Evolutionary conservation across 164 flowering plant species (phyloP).

Genomic region (Nymphaea colorata): DNA sequence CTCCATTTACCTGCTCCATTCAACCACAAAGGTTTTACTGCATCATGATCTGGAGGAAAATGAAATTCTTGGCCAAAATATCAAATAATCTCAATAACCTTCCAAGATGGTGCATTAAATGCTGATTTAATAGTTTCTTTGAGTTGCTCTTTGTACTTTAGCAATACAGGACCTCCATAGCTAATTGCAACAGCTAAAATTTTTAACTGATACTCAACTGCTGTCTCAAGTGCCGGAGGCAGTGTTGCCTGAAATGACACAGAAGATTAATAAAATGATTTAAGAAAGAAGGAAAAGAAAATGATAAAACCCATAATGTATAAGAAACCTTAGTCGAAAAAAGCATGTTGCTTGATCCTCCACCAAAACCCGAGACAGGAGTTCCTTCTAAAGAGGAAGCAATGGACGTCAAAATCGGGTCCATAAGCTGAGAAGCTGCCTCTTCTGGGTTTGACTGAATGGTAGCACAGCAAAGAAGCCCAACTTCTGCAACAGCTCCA

Average conservation of each 20-base stretch:
- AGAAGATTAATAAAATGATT: background rate
- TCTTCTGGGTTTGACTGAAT: conserved; percentile 84
- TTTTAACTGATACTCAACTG: conserved; percentile 82
- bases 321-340: conserved; percentile 46
- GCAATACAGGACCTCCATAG: conserved; percentile 79
- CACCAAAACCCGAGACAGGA: conserved; percentile 78
- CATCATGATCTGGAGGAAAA: no score
- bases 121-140: conserved; percentile 66
- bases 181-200: conserved; percentile 79
- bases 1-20: conserved; percentile 67
- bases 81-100: conserved; percentile 31
- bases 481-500: conserved; percentile 95
- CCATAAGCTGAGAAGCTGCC: conserved; percentile 64
- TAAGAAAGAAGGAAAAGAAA: background rate
- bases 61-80: background rate
- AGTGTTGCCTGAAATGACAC: conserved; percentile 39
- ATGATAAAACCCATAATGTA: background rate
- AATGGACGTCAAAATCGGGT: conserved; percentile 60
- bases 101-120: conserved; percentile 95
- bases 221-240: conserved; percentile 92
- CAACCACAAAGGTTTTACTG: no score
- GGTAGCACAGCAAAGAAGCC: conserved; percentile 96
- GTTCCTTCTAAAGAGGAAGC: conserved; percentile 69
- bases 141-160: conserved; percentile 53
- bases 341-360: conserved; percentile 30